A percentile compares a stretch with the other conserved stretches of the same genome.
Evolutionary conservation across 139 green algal genomes (phyloP).

Genomic region (Zygnema circumcarinatum): DNA sequence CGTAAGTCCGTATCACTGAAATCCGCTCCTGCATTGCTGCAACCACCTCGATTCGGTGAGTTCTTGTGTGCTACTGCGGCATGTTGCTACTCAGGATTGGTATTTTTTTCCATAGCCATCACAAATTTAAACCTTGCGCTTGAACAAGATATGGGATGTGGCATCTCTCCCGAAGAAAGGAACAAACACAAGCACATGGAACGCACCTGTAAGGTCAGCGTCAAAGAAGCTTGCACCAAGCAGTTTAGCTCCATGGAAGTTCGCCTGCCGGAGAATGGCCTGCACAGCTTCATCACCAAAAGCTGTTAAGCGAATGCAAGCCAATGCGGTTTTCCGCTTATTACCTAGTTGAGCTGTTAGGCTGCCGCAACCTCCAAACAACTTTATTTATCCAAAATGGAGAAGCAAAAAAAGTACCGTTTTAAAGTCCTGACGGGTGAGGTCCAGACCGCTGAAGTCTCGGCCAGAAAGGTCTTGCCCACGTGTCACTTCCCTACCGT

Average conservation of each 20-base stretch:
- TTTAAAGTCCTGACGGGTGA: constrained; percentile 58
- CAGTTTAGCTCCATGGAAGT: constrained; percentile 49
- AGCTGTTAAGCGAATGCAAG: not conserved
- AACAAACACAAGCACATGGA: not conserved
- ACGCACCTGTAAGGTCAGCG: constrained; percentile 55
- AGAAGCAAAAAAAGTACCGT: constrained; percentile 36
- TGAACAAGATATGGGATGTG: too few relatives aligned
- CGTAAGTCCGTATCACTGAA: constrained; percentile 47
- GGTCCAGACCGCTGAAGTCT: constrained; percentile 55
- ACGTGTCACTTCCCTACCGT: constrained; percentile 57
- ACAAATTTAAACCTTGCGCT: too few relatives aligned
- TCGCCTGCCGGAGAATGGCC: constrained; percentile 58
- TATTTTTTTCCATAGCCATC: too few relatives aligned
- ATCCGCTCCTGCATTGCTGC: constrained; percentile 41
- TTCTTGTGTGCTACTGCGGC: too few relatives aligned
- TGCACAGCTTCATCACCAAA: not conserved
- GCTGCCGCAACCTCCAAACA: too few relatives aligned
- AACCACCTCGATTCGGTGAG: too few relatives aligned
- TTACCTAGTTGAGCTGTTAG: not conserved
- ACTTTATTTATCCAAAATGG: too few relatives aligned
- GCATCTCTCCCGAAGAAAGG: too few relatives aligned
- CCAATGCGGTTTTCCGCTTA: not conserved
- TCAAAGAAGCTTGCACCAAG: constrained; percentile 57
- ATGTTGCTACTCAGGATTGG: too few relatives aligned
- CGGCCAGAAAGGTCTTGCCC: constrained; percentile 57